Evolutionary conservation across 1,284 basidiomycete species (phyloP).

Genomic region (Marasmius tenuissimus): DNA sequence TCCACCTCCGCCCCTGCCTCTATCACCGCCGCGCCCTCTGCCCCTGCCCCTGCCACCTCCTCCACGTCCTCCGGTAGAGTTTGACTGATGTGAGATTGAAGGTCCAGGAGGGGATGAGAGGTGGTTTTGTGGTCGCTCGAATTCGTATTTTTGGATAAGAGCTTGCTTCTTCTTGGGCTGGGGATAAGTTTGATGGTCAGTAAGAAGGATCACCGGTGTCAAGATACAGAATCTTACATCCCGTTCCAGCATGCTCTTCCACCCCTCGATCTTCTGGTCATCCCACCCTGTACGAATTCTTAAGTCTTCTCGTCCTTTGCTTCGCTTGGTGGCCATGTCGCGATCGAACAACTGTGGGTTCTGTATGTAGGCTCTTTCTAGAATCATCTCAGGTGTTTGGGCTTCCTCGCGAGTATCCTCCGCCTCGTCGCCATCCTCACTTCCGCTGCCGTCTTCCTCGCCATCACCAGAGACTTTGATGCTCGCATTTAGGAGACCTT

Average conservation of each 20-base stretch:
- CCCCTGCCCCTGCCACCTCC: conserved; percentile 17
- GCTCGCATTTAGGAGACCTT: conserved; percentile 27
- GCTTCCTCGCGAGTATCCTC: conserved; percentile 27
- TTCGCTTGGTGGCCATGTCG: conserved; percentile 69
- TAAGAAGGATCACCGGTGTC: conserved; percentile 1
- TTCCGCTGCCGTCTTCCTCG: conserved; percentile 52
- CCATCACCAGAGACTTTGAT: conserved; percentile 59
- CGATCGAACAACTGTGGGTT: conserved; percentile 75
- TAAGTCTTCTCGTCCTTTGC: conserved; percentile 64
- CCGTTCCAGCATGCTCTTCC: conserved; percentile 83
- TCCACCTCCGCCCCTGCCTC: conserved; percentile 30
- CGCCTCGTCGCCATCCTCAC: conserved; percentile 40
- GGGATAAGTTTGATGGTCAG: neutral
- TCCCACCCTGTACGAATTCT: conserved; percentile 70
- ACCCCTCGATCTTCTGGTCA: conserved; percentile 87
- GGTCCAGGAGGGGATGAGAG: conserved; percentile 3
- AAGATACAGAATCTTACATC: conserved; percentile 56
- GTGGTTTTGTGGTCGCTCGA: conserved; percentile 6
- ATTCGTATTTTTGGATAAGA: conserved; percentile 72
- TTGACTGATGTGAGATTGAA: too few species aligned
- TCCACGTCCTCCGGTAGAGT: neutral
- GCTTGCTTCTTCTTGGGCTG: conserved; percentile 73
- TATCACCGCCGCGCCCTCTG: conserved; percentile 21
- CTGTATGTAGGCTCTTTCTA: conserved; percentile 76
- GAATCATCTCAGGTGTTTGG: conserved; percentile 54